Evolutionary conservation across 2,329 filamentous ascomycete species (phyloP), one percentile per base, ranked within the genome.

Genomic region (Teratosphaeria gauchensis): DNA sequence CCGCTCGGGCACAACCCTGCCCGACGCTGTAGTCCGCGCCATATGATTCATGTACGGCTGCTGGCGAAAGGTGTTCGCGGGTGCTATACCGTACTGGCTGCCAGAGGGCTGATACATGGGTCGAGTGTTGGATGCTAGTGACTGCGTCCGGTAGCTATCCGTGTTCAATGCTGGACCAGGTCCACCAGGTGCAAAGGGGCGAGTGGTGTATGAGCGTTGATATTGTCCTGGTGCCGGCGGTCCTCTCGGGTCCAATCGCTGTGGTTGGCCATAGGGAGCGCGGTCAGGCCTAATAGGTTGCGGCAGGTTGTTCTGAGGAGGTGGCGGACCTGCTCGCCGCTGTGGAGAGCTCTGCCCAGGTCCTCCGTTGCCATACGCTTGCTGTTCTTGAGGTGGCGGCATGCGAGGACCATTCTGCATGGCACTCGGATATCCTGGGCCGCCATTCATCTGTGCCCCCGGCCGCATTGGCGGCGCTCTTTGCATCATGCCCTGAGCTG

Each of bases 61-160:
- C 65, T 92, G 88, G 57, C 92, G 86, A 69, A 91, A 91, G 51
- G 87, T 83, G 70, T 86, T 88, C 56, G 88, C 86, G 30, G 89
- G 85, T 12, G 86, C 82, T 28, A 74, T 70, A 55, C 71, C 83
- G 80, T 70, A 80, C 72, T 85, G 82, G 53, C 79, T 79, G 67
- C 76, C 83, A 16, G 84, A 82, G 54, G 81, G 82, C 58, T 90
- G 89, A 74, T 87, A 84, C 61, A 84, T 84, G 38, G 88, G 90
- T 62, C 90, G 84, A 56, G 87, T 82, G 64, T 83, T 82, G 62
- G 85, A 86, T 42, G 90, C 92, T 70, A 99, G 85, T 35, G 92
- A 97, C 68, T 96, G 90, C n/a, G 94, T 95, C 60, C 94, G 85
- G 75, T 91, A 95, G 5, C 87, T 80, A 73, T 97, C 92, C 38